These are phyloP conservation scores for Alternaria brassicicola DNA, from an alignment of 2,329 filamentous ascomycete species.

Conservation along the genomic window DNA sequence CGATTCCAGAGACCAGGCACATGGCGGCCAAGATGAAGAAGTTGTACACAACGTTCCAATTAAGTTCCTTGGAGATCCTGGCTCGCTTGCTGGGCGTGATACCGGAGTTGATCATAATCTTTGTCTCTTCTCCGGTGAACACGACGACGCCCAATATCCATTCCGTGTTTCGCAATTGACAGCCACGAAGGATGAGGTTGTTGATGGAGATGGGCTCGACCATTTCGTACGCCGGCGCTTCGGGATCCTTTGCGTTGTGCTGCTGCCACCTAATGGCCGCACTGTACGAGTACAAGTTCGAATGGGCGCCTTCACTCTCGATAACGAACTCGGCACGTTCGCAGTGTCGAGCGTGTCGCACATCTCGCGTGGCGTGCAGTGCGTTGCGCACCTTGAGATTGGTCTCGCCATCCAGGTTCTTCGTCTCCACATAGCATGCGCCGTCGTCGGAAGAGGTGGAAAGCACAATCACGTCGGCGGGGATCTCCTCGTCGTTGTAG, in stretches of 20 bases:
- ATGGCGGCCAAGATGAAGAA: constrained; percentile 88
- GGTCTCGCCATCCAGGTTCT: constrained; percentile 96
- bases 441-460: constrained; percentile 94
- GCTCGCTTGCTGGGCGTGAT: constrained; percentile 93
- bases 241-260: constrained; percentile 65
- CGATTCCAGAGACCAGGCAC: constrained; percentile 84
- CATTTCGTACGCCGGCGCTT: constrained; percentile 74
- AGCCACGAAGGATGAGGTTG: constrained; percentile 91
- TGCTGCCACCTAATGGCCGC: constrained; percentile 89
- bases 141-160: constrained; percentile 92
- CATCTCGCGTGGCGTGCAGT: constrained; percentile 78
- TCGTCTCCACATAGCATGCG: constrained; percentile 96
- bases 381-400: constrained; percentile 95
- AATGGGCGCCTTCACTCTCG: constrained; percentile 88
- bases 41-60: constrained; percentile 97
- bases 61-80: constrained; percentile 88
- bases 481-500: constrained; percentile 94
- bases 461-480: constrained; percentile 89
- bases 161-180: constrained; percentile 92
- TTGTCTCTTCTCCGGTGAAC: constrained; percentile 95
- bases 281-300: constrained; percentile 95
- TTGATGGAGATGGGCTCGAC: constrained; percentile 93
- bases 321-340: constrained; percentile 86
- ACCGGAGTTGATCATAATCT: constrained; percentile 99
- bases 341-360: constrained; percentile 91